Conservation (phyloP, 176 grass and related monocot species). For the Poa pratensis region DNA sequence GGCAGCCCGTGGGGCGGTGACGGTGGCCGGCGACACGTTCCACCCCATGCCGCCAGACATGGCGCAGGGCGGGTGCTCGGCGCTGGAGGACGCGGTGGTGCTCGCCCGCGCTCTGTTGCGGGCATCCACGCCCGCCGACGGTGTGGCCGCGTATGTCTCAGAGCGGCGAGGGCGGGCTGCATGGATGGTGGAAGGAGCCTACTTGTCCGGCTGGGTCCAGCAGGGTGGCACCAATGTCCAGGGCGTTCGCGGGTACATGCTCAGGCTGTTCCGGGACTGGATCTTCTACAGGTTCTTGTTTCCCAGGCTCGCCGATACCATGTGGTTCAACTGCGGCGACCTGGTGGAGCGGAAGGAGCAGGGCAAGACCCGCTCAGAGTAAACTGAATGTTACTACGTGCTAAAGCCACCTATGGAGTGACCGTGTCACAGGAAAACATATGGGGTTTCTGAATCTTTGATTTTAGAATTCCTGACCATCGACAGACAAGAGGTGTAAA, state of each 20-base stretch:
- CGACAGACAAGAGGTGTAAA: no score
- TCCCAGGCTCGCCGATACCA: slow-evolving; percentile 42
- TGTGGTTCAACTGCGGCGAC: slow-evolving; percentile 56
- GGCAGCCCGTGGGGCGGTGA: slow-evolving; percentile 29
- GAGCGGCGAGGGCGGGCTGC: slow-evolving; percentile 40
- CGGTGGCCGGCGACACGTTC: slow-evolving; percentile 63
- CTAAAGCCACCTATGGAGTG: no score
- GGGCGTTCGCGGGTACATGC: slow-evolving; percentile 29
- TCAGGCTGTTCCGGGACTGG: slow-evolving; percentile 48
- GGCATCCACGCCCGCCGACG: background rate
- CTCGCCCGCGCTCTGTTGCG: slow-evolving; percentile 37
- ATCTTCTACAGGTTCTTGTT: slow-evolving; percentile 65
- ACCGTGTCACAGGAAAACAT: no score
- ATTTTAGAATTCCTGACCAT: background rate
- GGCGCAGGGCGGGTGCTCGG: slow-evolving; percentile 62
- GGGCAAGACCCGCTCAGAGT: background rate
- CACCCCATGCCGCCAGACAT: slow-evolving; percentile 68
- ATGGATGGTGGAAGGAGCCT: slow-evolving; percentile 47
- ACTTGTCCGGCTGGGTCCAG: slow-evolving; percentile 51
- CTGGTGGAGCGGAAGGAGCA: background rate
- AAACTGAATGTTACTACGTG: background rate
- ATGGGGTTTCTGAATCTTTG: background rate
- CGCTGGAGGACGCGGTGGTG: slow-evolving; percentile 59
- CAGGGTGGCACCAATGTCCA: slow-evolving; percentile 44
- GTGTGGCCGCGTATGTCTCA: slow-evolving; percentile 32